phyloP scores from a whole-genome alignment of 164 flowering plant genomes.

The Aristolochia californica region DNA sequence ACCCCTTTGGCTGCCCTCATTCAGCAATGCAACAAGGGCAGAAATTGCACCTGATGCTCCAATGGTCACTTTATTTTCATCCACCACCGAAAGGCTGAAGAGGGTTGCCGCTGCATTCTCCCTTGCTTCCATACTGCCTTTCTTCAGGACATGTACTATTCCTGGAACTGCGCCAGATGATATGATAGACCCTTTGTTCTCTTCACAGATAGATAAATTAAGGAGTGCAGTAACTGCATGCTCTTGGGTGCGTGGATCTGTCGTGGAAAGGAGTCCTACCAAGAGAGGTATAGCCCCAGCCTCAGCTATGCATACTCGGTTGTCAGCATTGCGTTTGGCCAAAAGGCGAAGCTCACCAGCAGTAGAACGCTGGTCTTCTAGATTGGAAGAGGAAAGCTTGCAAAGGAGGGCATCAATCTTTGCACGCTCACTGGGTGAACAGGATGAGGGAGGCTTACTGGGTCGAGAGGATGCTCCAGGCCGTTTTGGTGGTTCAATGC shows the following conservation, averaged over 20 bases:
- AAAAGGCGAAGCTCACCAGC: constrained; percentile 95
- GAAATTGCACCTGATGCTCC: constrained; percentile 83
- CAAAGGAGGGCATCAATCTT: constrained; percentile 53
- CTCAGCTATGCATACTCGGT: constrained; percentile 95
- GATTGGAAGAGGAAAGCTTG: constrained; percentile 52
- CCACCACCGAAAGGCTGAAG: constrained; percentile 86
- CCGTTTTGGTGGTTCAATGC: constrained; percentile 80
- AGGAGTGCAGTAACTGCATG: constrained; percentile 95
- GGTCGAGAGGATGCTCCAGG: constrained; percentile 35
- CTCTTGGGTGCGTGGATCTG: constrained; percentile 83
- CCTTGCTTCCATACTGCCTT: constrained; percentile 92
- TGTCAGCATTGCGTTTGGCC: constrained; percentile 87
- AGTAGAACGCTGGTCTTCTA: constrained; percentile 76
- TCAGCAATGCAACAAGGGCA: constrained; percentile 65
- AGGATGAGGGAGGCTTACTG: constrained; percentile 37
- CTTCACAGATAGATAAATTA: constrained; percentile 89
- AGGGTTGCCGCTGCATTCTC: constrained; percentile 98
- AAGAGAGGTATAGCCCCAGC: constrained; percentile 95
- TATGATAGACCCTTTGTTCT: constrained; percentile 71
- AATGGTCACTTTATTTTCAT: constrained; percentile 75
- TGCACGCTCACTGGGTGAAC: constrained; percentile 57
- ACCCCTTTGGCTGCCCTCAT: constrained; percentile 88
- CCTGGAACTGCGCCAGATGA: constrained; percentile 75
- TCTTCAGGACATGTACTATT: constrained; percentile 76
- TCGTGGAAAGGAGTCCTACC: constrained; percentile 51